Evolutionary conservation across 2,329 filamentous ascomycete species (phyloP).

Genomic region (Aspergillus sp.): DNA sequence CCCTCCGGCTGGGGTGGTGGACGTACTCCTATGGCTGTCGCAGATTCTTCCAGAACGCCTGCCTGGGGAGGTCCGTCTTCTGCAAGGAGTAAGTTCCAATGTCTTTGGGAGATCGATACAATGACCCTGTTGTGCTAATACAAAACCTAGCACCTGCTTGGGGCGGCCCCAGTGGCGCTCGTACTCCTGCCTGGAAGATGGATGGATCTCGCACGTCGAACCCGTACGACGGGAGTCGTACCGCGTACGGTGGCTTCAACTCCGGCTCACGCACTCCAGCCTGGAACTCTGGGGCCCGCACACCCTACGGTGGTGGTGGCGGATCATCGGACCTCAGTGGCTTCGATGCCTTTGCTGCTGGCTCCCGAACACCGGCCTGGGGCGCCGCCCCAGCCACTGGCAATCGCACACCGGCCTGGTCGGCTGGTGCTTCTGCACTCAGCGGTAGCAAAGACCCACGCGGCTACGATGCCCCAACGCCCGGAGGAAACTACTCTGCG

Average conservation of each 20-base stretch:
- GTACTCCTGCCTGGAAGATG: slow-evolving; percentile 49
- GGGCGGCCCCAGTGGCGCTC: slow-evolving; percentile 37
- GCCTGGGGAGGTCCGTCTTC: slow-evolving; percentile 58
- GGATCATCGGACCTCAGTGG: slow-evolving; percentile 53
- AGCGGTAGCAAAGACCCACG: slow-evolving; percentile 22
- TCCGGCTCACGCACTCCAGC: slow-evolving; percentile 58
- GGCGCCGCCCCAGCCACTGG: slow-evolving; percentile 36
- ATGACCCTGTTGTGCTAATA: slow-evolving; percentile 10
- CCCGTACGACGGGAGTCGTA: slow-evolving; percentile 63
- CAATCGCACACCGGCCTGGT: slow-evolving; percentile 41
- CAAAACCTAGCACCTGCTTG: slow-evolving; percentile 31
- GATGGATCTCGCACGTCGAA: slow-evolving; percentile 46
- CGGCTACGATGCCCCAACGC: slow-evolving; percentile 66
- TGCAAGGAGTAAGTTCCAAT: slow-evolving; percentile 50
- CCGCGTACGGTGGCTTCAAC: slow-evolving; percentile 59
- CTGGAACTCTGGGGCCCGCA: slow-evolving; percentile 71
- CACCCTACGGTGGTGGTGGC: slow-evolving; percentile 53
- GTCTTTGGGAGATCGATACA: neutral
- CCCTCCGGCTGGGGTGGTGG: slow-evolving; percentile 54
- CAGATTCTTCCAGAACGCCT: slow-evolving; percentile 60
- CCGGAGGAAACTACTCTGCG: slow-evolving; percentile 57
- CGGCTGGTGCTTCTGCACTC: slow-evolving; percentile 20
- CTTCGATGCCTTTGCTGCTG: slow-evolving; percentile 58
- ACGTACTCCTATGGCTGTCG: slow-evolving; percentile 58
- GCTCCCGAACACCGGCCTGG: slow-evolving; percentile 70